Evolutionary conservation across 768 basidiomycete genomes (phyloP).

Genomic region (Lentinus tigrinus): DNA sequence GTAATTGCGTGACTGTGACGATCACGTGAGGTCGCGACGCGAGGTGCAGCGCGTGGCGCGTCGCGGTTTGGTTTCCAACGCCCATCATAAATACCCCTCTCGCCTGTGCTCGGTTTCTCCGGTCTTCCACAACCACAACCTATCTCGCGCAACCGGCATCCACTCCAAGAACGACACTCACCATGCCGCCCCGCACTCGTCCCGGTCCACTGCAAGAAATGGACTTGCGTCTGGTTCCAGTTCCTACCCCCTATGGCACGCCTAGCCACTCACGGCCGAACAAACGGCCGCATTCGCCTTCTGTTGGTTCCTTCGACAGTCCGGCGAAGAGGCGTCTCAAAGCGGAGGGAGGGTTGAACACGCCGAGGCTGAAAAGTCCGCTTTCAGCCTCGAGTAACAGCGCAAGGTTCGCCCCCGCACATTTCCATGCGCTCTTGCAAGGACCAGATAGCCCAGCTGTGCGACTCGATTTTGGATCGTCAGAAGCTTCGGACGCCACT

Average conservation of each 20-base stretch:
- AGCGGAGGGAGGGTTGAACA: slow-evolving; percentile 48
- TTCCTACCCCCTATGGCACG: slow-evolving; percentile 33
- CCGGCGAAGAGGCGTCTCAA: slow-evolving; percentile 71
- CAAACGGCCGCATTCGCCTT: slow-evolving; percentile 67
- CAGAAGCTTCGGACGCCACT: background rate
- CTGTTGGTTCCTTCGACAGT: slow-evolving; percentile 44
- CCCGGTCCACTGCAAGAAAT: slow-evolving; percentile 60
- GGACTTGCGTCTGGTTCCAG: slow-evolving; percentile 53
- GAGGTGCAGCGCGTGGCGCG: slow-evolving; percentile 5
- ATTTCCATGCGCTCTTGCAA: slow-evolving; percentile 44
- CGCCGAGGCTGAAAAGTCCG: slow-evolving; percentile 39
- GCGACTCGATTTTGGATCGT: slow-evolving; percentile 50
- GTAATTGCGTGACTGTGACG: slow-evolving; percentile 8
- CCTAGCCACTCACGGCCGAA: slow-evolving; percentile 31
- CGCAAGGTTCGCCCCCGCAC: slow-evolving; percentile 35
- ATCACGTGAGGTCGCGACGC: slow-evolving; percentile 14
- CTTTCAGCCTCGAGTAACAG: slow-evolving; percentile 40
- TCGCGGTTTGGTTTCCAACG: slow-evolving; percentile 15
- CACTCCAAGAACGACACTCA: background rate
- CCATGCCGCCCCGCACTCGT: slow-evolving; percentile 15
- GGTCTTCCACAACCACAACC: slow-evolving; percentile 1
- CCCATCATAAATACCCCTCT: slow-evolving; percentile 13
- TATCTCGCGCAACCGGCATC: background rate
- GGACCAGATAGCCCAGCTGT: slow-evolving; percentile 45
- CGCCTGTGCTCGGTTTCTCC: background rate